Conservation (phyloP, 768 basidiomycete species). For the Lanmaoa rubissima region DNA sequence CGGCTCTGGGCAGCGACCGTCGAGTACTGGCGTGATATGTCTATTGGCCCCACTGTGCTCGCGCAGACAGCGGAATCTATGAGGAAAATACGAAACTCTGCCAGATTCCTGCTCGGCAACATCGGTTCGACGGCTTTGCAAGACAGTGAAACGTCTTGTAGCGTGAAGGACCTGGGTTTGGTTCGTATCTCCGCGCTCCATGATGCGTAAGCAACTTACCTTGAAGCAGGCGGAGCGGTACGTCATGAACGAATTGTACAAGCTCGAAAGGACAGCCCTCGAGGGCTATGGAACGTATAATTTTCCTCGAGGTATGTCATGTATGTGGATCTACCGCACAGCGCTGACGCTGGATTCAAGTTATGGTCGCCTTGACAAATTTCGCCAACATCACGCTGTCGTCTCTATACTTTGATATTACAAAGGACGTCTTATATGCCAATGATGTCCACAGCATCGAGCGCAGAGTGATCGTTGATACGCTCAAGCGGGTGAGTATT, state of each 20-base stretch:
- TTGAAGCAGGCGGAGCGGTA: conserved; percentile 70
- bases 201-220: conserved; percentile 6
- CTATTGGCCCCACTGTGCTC: conserved; percentile 77
- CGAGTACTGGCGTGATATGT: conserved; percentile 87
- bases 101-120: conserved; percentile 85
- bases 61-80: conserved; percentile 71
- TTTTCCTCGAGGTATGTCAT: conserved; percentile 71
- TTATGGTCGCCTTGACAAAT: conserved; percentile 65
- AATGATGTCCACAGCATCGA: conserved; percentile 47
- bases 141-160: not conserved
- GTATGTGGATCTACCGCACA: not conserved
- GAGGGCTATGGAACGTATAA: conserved; percentile 71
- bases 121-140: conserved; percentile 38
- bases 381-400: conserved; percentile 87
- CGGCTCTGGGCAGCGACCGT: conserved; percentile 91
- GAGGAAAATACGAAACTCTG: conserved; percentile 83
- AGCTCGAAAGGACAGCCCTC: conserved; percentile 63
- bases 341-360: conserved; percentile 39
- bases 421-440: conserved; percentile 88
- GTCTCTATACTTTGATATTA: conserved; percentile 88
- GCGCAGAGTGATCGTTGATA: conserved; percentile 66
- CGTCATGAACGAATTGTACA: conserved; percentile 80
- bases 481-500: conserved; percentile 60
- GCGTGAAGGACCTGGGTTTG: conserved; percentile 53
- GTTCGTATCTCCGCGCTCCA: conserved; percentile 39